Percentiles rank a stretch among this genome's conserved stretches.
phyloP scores from a whole-genome alignment of 495 filamentous ascomycete genomes.

The Penicillium cosmopolitanum region DNA sequence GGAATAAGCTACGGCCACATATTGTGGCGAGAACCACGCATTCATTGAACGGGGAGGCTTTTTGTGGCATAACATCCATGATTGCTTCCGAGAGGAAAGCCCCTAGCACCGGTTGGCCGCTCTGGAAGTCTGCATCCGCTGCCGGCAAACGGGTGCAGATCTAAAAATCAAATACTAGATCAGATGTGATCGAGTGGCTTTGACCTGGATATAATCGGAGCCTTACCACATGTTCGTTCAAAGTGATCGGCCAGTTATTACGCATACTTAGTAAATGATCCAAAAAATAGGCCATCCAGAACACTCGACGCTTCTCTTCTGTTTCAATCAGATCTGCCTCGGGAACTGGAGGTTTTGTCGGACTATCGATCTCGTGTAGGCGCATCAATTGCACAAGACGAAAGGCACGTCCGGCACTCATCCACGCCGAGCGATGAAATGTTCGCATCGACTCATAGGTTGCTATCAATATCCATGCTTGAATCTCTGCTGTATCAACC shows the following conservation, averaged over 20 bases:
- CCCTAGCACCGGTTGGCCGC: conserved; percentile 40
- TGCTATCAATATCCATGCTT: conserved; percentile 55
- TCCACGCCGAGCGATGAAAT: conserved; percentile 49
- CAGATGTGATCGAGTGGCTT: too few relatives aligned
- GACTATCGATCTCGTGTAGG: conserved; percentile 52
- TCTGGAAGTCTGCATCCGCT: conserved; percentile 53
- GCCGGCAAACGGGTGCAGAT: conserved; percentile 31
- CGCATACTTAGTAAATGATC: conserved; percentile 53
- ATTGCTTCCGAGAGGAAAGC: conserved; percentile 52
- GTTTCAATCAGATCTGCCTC: conserved; percentile 21
- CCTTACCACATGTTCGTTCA: conserved; percentile 56
- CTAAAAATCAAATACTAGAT: background rate
- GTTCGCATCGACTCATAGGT: conserved; percentile 52
- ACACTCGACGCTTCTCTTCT: conserved; percentile 54
- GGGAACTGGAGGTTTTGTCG: conserved; percentile 4
- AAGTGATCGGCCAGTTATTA: conserved; percentile 48
- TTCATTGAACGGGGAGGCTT: conserved; percentile 48
- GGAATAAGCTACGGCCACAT: conserved; percentile 49
- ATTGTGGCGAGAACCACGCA: conserved; percentile 52
- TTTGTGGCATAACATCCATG: conserved; percentile 28
- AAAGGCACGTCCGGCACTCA: conserved; percentile 56
- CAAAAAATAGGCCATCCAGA: conserved; percentile 59
- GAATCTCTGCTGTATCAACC: conserved; percentile 2
- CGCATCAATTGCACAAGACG: conserved; percentile 52
- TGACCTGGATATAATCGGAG: too few relatives aligned